Conservation (phyloP, 768 basidiomycete species). For the Leucosporidium creatinivorum region DNA sequence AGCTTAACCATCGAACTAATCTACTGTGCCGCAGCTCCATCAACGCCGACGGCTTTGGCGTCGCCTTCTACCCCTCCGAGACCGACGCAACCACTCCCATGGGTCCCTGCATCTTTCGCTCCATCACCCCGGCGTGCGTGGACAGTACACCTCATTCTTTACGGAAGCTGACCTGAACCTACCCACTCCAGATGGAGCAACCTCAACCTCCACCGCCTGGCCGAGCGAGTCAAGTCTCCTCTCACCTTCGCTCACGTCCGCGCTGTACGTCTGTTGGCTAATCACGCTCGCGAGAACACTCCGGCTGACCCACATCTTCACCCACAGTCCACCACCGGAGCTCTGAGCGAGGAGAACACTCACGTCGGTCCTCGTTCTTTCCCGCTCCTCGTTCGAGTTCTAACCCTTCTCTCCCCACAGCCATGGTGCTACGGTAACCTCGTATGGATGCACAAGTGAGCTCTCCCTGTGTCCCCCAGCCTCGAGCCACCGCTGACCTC, state of each 20-base stretch:
- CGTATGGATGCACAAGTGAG: slow-evolving; percentile 57
- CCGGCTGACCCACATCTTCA: slow-evolving; percentile 57
- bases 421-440: slow-evolving; percentile 74
- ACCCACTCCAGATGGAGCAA: slow-evolving; percentile 87
- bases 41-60: slow-evolving; percentile 76
- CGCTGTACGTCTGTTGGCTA: slow-evolving; percentile 39
- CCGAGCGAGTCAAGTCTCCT: slow-evolving; percentile 94
- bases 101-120: slow-evolving; percentile 80
- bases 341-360: slow-evolving; percentile 74
- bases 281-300: slow-evolving; percentile 41
- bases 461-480: slow-evolving; percentile 1
- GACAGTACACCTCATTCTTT: background rate
- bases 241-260: slow-evolving; percentile 62
- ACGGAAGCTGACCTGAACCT: background rate
- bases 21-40: slow-evolving; percentile 5
- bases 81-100: background rate
- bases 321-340: slow-evolving; percentile 66
- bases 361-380: slow-evolving; percentile 45
- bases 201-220: slow-evolving; percentile 80
- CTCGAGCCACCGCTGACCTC: background rate
- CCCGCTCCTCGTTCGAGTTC: no score
- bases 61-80: slow-evolving; percentile 55
- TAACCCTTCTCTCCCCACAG: no score
- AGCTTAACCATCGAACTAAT: slow-evolving; percentile 39
- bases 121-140: slow-evolving; percentile 70